phyloP scores from a whole-genome alignment of 2,329 filamentous ascomycete species.

The Myrmaecium sp. region DNA sequence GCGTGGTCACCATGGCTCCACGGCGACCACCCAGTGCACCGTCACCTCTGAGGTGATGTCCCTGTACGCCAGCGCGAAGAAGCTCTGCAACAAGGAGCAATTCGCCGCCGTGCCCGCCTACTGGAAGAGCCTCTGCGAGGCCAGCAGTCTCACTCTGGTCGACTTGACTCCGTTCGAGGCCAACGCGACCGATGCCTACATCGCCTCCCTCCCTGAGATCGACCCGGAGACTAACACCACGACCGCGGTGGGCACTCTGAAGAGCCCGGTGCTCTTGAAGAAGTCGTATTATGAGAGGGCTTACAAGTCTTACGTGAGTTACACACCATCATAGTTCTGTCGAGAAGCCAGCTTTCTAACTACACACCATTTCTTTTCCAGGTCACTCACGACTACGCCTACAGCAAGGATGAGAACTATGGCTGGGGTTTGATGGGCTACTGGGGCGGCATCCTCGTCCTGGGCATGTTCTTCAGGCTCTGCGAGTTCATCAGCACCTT shows the following conservation, averaged over 20 bases:
- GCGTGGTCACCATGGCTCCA: no score
- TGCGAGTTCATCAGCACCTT: constrained; percentile 8
- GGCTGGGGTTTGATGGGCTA: constrained; percentile 11
- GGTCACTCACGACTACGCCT: no score
- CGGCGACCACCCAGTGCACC: neutral
- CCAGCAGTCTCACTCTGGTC: neutral
- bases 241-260: neutral
- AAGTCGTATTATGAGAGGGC: neutral
- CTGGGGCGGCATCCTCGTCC: constrained; percentile 20
- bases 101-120: neutral
- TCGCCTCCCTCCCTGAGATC: neutral
- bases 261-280: neutral
- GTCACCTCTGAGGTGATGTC: neutral
- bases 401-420: neutral
- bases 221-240: constrained; percentile 3
- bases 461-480: constrained; percentile 19
- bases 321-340: neutral
- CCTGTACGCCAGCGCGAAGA: constrained; percentile 1
- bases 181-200: neutral
- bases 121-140: constrained; percentile 1
- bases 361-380: no score
- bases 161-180: neutral
- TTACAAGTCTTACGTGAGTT: constrained; percentile 1
- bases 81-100: neutral
- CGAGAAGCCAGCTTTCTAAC: no score